A percentile compares a stretch with the other conserved stretches of the same genome.
phyloP scores from a whole-genome alignment of 2,329 filamentous ascomycete genomes.

The Trichoderma aggressivum region DNA sequence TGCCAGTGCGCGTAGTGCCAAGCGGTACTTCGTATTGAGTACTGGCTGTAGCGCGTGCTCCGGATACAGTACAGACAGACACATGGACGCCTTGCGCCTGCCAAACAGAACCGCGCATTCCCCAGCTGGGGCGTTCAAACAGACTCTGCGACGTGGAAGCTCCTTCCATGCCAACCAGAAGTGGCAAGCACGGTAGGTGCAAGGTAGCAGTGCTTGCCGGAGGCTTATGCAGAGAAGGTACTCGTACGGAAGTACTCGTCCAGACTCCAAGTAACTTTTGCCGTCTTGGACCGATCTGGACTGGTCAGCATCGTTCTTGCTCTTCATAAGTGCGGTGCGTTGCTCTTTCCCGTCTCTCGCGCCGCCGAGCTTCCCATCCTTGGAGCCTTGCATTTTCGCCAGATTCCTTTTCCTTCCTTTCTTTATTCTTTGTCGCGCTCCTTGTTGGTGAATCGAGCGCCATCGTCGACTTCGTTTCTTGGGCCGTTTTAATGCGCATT shows the following conservation, averaged over 20 bases:
- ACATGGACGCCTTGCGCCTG: neutral
- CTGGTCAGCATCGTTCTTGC: neutral
- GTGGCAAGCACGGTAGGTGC: constrained; percentile 1
- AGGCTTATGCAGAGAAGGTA: no score
- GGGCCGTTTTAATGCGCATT: neutral
- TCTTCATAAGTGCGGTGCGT: neutral
- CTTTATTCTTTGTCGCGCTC: neutral
- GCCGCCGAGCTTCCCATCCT: neutral
- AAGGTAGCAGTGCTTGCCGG: constrained; percentile 4
- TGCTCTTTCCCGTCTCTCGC: neutral
- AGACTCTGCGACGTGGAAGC: neutral
- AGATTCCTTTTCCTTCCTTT: constrained; percentile 5
- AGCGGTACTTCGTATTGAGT: neutral
- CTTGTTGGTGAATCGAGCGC: neutral
- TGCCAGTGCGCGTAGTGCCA: neutral
- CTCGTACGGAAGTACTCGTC: neutral
- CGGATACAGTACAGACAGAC: neutral
- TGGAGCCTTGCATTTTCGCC: neutral
- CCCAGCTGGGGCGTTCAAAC: neutral
- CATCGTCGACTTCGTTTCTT: neutral
- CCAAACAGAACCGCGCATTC: neutral
- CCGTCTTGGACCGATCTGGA: constrained; percentile 4
- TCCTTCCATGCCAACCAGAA: constrained; percentile 12
- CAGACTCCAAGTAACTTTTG: neutral
- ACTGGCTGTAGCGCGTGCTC: neutral